Percentiles rank a stretch among this genome's conserved stretches.
phyloP scores from a whole-genome alignment of 768 basidiomycete genomes.

The Russula abietina region DNA sequence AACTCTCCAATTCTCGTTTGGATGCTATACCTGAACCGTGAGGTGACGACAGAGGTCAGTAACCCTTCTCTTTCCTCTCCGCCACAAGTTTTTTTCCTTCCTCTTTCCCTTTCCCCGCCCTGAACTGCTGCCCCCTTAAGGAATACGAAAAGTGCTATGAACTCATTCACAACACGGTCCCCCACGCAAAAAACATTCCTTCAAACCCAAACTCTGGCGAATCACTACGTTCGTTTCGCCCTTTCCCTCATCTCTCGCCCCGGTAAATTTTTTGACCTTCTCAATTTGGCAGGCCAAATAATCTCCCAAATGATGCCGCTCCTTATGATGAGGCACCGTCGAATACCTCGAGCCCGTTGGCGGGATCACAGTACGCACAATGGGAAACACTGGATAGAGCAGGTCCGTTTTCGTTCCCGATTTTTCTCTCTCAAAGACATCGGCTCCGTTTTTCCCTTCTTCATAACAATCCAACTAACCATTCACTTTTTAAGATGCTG shows the following conservation, averaged over 20 bases:
- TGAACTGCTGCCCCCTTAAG: conserved; percentile 34
- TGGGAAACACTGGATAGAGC: conserved; percentile 82
- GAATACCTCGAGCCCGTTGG: conserved; percentile 73
- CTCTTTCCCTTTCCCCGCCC: conserved; percentile 11
- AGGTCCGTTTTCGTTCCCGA: conserved; percentile 38
- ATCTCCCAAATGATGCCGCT: conserved; percentile 71
- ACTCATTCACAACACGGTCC: conserved; percentile 54
- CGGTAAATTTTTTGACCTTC: conserved; percentile 17
- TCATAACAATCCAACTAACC: conserved; percentile 33
- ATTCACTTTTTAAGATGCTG: conserved; percentile 45
- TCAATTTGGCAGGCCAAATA: conserved; percentile 46
- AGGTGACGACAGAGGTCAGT: conserved; percentile 59
- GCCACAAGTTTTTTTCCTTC: not conserved
- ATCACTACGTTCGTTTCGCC: conserved; percentile 50
- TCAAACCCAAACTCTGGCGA: conserved; percentile 56
- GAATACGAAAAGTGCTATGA: conserved; percentile 68
- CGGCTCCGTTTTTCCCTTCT: not conserved
- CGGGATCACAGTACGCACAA: conserved; percentile 50
- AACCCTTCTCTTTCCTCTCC: not conserved
- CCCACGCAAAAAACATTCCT: conserved; percentile 43
- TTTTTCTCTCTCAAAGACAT: too few species aligned
- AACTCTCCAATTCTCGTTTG: conserved; percentile 71
- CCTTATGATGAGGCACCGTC: conserved; percentile 80
- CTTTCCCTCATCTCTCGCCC: conserved; percentile 18
- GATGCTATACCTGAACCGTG: conserved; percentile 74